phyloP scores from a whole-genome alignment of 129 eudicot species.

The Flaveria ramosissima region DNA sequence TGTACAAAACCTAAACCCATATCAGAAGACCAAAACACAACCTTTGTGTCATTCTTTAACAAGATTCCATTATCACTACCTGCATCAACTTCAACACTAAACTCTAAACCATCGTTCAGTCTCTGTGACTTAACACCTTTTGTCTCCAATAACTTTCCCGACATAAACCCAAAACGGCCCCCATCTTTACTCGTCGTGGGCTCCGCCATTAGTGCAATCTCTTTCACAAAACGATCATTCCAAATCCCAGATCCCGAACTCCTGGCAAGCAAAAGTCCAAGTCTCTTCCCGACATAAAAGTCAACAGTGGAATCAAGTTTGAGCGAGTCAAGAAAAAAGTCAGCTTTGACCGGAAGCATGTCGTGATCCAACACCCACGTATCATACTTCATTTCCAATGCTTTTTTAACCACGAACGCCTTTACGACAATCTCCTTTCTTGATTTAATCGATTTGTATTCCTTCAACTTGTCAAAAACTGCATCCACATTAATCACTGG shows the following conservation, averaged over 20 bases:
- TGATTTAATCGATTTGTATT: constrained; percentile 28
- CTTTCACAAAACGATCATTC: constrained; percentile 46
- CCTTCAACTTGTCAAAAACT: constrained; percentile 37
- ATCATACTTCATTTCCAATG: constrained; percentile 57
- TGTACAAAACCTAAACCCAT: constrained; percentile 40
- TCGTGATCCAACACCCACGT: constrained; percentile 55
- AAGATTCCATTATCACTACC: constrained; percentile 26
- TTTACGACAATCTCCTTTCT: constrained; percentile 51
- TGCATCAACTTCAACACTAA: constrained; percentile 34
- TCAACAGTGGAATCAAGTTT: constrained; percentile 38
- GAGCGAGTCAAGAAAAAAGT: constrained; percentile 41
- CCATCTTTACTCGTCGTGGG: constrained; percentile 27
- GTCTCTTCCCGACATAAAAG: constrained; percentile 49
- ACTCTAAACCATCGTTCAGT: constrained; percentile 36
- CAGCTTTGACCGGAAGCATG: constrained; percentile 48
- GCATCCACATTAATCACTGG: constrained; percentile 63
- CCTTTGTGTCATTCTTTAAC: constrained; percentile 36
- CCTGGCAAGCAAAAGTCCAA: constrained; percentile 45
- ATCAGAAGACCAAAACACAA: constrained; percentile 59
- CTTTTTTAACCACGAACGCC: constrained; percentile 50
- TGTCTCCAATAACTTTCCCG: constrained; percentile 41
- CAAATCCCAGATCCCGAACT: constrained; percentile 59
- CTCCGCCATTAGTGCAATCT: constrained; percentile 34
- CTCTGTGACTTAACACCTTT: constrained; percentile 38
- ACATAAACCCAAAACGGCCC: constrained; percentile 31